Evolutionary conservation across 2,329 filamentous ascomycete species (phyloP).

Genomic region (Penicillium sp.): DNA sequence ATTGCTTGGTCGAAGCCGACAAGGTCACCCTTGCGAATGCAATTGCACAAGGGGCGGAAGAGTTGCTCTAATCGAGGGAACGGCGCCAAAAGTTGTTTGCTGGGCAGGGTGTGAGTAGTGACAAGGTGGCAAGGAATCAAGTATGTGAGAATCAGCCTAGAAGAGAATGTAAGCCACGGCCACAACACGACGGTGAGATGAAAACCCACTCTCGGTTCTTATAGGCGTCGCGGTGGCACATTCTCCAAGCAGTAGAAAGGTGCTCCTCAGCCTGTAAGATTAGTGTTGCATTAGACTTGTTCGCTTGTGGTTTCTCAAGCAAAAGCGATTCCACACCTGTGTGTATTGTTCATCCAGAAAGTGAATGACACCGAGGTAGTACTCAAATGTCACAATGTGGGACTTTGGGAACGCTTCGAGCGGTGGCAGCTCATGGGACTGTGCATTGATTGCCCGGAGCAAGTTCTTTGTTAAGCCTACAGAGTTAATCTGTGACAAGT

Average conservation of each 20-base stretch:
- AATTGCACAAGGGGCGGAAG: conserved; percentile 74
- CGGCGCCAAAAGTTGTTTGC: conserved; percentile 66
- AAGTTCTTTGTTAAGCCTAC: conserved; percentile 89
- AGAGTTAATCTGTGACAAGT: conserved; percentile 67
- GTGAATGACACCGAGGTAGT: conserved; percentile 89
- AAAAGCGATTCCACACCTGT: conserved; percentile 53
- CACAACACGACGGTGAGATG: background rate
- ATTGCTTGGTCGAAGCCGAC: conserved; percentile 82
- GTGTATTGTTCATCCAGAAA: conserved; percentile 94
- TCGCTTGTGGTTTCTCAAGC: background rate
- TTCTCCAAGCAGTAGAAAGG: conserved; percentile 76
- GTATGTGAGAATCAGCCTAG: conserved; percentile 86
- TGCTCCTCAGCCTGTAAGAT: conserved; percentile 69
- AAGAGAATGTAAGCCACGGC: conserved; percentile 23
- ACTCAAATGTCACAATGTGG: conserved; percentile 93
- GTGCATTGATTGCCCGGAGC: conserved; percentile 77
- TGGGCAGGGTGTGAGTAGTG: conserved; percentile 83
- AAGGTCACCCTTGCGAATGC: conserved; percentile 81
- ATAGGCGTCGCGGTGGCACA: conserved; percentile 72
- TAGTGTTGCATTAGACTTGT: background rate
- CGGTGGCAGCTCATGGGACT: conserved; percentile 75
- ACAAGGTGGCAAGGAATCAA: conserved; percentile 91
- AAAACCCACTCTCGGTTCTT: conserved; percentile 75
- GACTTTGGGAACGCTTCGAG: conserved; percentile 80
- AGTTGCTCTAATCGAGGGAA: conserved; percentile 76